Evolutionary conservation across 2,329 filamentous ascomycete genomes (phyloP), one percentile per base, ranked within the genome.

Genomic region (Fusarium penzigii): DNA sequence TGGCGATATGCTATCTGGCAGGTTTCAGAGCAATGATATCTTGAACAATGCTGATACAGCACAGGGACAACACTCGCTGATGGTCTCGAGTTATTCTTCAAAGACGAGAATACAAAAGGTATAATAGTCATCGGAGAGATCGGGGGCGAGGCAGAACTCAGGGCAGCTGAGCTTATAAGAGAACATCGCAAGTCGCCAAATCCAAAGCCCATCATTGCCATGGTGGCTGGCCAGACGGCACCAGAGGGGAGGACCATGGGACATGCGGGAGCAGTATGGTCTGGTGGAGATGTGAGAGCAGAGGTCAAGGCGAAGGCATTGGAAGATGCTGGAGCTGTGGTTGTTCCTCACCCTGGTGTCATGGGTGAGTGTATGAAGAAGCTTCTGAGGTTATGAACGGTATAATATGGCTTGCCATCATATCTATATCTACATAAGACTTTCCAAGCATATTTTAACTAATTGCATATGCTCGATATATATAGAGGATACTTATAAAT

Each of bases 101-200:
- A 82, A 12, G 84, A 91, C 58, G 73, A 80, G 6, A 83, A 88
- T 52, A 91, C 88, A 0, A 78, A 88, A 56, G 87, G 84, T 3
- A 88, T 90, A 29, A 83, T 90, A 13, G 70, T 90, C 13, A 84
- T 90, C 17, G 88, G 88, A 5, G 88, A 91, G 66, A 80, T 90
- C 52, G 88, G 88, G 11, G 87, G 88, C 1, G 81, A 80, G 16
- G 83, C 85, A 3, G 88, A 91, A 67, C 76, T 88, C 39, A 81
- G 85, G 62, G 88, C 88, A 12, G 89, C 88, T 1, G 84, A 88
- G 16, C 85, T 86, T 76, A 89, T 91, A 54, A 76, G 70, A 46
- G 80, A 85, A n/a, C 89, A 90, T 65, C 77, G 74, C 11, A 78
- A 72, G 48, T 76, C 82, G 8, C 58, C 72, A 7, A 79, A 83